A percentile compares a stretch with the other conserved stretches of the same genome.
These are phyloP conservation scores for Teratosphaeria nubilosa DNA, from an alignment of 2,329 filamentous ascomycete species.

Conservation along the genomic window DNA sequence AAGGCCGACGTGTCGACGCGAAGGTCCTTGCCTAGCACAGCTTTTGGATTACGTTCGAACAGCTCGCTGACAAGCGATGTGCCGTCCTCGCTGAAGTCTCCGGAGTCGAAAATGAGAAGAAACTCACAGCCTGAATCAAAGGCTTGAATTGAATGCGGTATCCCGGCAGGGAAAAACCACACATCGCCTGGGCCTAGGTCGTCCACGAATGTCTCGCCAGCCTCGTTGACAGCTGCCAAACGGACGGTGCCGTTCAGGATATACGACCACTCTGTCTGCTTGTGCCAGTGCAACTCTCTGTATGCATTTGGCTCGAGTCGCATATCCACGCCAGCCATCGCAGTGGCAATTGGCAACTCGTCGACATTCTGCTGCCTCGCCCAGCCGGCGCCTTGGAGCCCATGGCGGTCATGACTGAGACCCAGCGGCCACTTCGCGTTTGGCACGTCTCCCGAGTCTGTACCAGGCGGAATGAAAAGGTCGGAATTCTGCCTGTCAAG, in stretches of 20 bases:
- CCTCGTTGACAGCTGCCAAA: not conserved
- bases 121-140: slow-evolving; percentile 49
- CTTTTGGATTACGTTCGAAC: slow-evolving; percentile 22
- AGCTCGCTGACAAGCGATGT: slow-evolving; percentile 45
- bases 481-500: slow-evolving; percentile 32
- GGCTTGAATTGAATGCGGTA: slow-evolving; percentile 19
- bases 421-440: slow-evolving; percentile 36
- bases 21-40: slow-evolving; percentile 35
- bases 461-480: slow-evolving; percentile 29
- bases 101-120: slow-evolving; percentile 51
- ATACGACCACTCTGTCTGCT: slow-evolving; percentile 23
- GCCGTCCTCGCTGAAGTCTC: slow-evolving; percentile 48
- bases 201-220: not conserved
- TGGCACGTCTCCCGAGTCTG: slow-evolving; percentile 28
- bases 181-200: not conserved
- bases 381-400: slow-evolving; percentile 30
- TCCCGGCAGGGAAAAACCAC: slow-evolving; percentile 17
- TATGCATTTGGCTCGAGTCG: slow-evolving; percentile 24
- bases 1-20: slow-evolving; percentile 21
- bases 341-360: slow-evolving; percentile 33
- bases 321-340: slow-evolving; percentile 62
- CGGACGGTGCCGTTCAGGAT: slow-evolving; percentile 24
- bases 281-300: slow-evolving; percentile 27
- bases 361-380: slow-evolving; percentile 32
- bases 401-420: slow-evolving; percentile 32